Base-by-base conservation (phyloP, 2,329 filamentous ascomycete genomes). In the Arthrobotrys musiformis region DNA sequence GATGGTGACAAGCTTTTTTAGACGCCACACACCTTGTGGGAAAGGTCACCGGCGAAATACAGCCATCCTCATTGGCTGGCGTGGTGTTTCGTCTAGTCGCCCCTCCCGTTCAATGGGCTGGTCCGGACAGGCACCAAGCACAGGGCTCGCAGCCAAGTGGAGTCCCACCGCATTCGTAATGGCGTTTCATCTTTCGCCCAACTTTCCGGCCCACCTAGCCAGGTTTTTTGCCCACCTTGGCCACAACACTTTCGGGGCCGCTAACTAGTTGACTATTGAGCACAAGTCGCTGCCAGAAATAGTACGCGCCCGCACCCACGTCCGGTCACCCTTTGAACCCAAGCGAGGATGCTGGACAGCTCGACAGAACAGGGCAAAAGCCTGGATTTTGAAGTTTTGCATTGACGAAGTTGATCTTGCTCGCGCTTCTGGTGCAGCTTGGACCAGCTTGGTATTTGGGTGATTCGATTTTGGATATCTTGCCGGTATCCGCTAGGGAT, bases 291-390 rank as follows among this genome's bases (percentile, higher is more conserved):
- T 35, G 35, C 73, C 73, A 77, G 73, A 77, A 77, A 77, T 77
- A 77, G 73, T 77, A 77, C 73, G 73, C 73, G 73, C 73, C 73
- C 60, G 33, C 66, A 70, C 73, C 66, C 73, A 70, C 46, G 72
- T 68, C 44, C 28, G 24, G 48, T 7, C 17, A 13, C 19, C 11
- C 4, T n/a, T 19, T 56, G 28, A n/a, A n/a, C 30, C n/a, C 50
- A 33, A 56, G 28, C 28, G 22, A 54, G 26, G 26, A 35, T 15
- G 50, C 50, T n/a, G 40, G 40, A 42, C 19, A 42, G 44, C 44
- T 24, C 44, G 33, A 28, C 30, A 8, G 19, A n/a, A 24, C 30
- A 56, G 52, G 52, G 13, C 33, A 48, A 4, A 48, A 4, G 44
- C 30, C 48, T 61, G 56, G 40, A 44, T 42, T 42, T 26, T 19